Evolutionary conservation across 1,284 basidiomycete genomes (phyloP), one percentile per base, ranked within the genome.

Genomic region (Grifola frondosa): DNA sequence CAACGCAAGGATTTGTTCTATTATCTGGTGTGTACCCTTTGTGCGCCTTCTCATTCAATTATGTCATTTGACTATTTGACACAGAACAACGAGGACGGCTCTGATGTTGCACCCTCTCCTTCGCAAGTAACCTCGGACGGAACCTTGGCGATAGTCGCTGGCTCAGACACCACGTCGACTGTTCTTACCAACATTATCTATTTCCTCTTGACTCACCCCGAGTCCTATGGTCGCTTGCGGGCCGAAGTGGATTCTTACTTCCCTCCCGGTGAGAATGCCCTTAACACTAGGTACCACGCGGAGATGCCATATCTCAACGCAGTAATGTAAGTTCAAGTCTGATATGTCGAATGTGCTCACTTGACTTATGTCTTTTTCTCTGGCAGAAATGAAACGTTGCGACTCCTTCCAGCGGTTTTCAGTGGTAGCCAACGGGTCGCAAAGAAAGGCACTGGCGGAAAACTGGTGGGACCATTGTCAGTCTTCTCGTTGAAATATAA

Each of bases 321-420:
- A 37, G 52, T 55, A 31, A 60, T 65, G 63, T 65, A 47, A 38
- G 61, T 60, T 16, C 19, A n/a, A 36, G 12, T 15, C 25, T 17
- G 11, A 19, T 3, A 46, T 30, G 55, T 52, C 44, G 51, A 57
- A 57, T 59, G 49, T 8, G 17, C 4, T 17, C 15, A 13, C 16
- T 19, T 30, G n/a, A 8, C 21, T 43, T 36, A 30, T 40, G 33
- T 40, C 37, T 2, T 15, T 7, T 26, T 37, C 40, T 53, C 19
- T n/a, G n/a, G n/a, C 57, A 84, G 81, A 45, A 80, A 82, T 30
- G 82, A 85, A 59, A 61, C 72, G 0, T 58, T 85, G 41, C 69
- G 83, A 34, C 63, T 84, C 32, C 70, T 71, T 37, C 78, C 82
- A 16, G 70, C 80, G 7, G 64, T 82, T n/a, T 69, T 71, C n/a